phyloP scores from a whole-genome alignment of 129 eudicot species.

The Artemisia argyi region DNA sequence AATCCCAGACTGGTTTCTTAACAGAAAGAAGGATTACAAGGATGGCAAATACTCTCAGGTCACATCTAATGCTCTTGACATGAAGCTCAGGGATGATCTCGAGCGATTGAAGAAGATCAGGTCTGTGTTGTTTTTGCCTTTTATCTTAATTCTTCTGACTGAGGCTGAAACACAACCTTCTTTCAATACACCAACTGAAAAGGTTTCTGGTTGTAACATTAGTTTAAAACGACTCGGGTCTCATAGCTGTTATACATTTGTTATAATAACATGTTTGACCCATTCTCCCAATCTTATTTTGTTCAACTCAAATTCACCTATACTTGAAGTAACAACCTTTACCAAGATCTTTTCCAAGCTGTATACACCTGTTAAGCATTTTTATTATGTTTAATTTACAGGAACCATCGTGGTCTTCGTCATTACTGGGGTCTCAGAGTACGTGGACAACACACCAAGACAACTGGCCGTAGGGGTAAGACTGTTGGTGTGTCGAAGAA shows the following conservation, averaged over 20 bases:
- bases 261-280: too few species aligned
- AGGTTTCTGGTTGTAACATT: too few species aligned
- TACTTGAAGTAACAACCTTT: too few species aligned
- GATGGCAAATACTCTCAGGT: slow-evolving; percentile 77
- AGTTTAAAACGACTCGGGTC: too few species aligned
- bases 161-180: too few species aligned
- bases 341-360: too few species aligned
- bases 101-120: slow-evolving; percentile 82
- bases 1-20: slow-evolving; percentile 74
- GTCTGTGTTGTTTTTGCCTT: slow-evolving; percentile 20
- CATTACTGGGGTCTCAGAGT: slow-evolving; percentile 81
- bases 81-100: slow-evolving; percentile 79
- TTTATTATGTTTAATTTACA: background rate
- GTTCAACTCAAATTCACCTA: too few species aligned
- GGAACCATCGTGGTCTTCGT: slow-evolving; percentile 86
- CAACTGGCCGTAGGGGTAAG: slow-evolving; percentile 80
- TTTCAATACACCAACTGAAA: too few species aligned
- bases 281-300: too few species aligned
- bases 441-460: slow-evolving; percentile 85
- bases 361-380: background rate
- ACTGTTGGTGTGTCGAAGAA: slow-evolving; percentile 90
- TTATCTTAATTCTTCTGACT: too few species aligned
- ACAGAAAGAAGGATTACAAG: slow-evolving; percentile 80
- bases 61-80: slow-evolving; percentile 70
- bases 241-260: too few species aligned